phyloP scores from a whole-genome alignment of 228 moss, liverwort and hornwort species.

The Sphagnum magellanicum region DNA sequence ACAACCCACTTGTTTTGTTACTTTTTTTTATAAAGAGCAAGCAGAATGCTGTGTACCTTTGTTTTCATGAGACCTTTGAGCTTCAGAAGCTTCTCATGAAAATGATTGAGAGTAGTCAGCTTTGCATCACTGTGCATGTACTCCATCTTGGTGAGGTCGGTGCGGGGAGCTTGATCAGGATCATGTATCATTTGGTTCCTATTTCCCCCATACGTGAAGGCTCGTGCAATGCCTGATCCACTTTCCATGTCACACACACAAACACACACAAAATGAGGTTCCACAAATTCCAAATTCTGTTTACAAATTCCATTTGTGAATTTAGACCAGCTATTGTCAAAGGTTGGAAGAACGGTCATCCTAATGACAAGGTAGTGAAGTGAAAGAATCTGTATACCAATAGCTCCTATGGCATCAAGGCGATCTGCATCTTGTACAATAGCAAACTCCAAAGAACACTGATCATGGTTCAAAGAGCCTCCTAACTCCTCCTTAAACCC shows the following conservation, averaged over 20 bases:
- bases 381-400: conserved; percentile 36
- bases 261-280: no score
- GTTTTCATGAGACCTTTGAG: conserved; percentile 86
- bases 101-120: conserved; percentile 84
- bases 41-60: conserved; percentile 29
- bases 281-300: no score
- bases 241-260: no score
- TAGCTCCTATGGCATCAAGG: conserved; percentile 91
- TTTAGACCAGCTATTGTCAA: no score
- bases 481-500: conserved; percentile 90
- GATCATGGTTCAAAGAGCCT: conserved; percentile 14
- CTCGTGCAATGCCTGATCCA: conserved; percentile 63
- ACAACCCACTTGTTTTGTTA: not conserved
- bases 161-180: conserved; percentile 59
- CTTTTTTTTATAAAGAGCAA: not conserved
- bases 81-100: conserved; percentile 87
- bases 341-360: no score
- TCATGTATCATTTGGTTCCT: conserved; percentile 70
- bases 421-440: conserved; percentile 96
- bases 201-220: conserved; percentile 83
- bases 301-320: no score
- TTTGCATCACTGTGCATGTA: conserved; percentile 33
- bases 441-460: conserved; percentile 55
- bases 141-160: conserved; percentile 54
- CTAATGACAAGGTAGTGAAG: no score